A percentile compares a stretch with the other conserved stretches of the same genome.
Conservation (phyloP, 306 rosid genomes). For the Sesbania bispinosa region DNA sequence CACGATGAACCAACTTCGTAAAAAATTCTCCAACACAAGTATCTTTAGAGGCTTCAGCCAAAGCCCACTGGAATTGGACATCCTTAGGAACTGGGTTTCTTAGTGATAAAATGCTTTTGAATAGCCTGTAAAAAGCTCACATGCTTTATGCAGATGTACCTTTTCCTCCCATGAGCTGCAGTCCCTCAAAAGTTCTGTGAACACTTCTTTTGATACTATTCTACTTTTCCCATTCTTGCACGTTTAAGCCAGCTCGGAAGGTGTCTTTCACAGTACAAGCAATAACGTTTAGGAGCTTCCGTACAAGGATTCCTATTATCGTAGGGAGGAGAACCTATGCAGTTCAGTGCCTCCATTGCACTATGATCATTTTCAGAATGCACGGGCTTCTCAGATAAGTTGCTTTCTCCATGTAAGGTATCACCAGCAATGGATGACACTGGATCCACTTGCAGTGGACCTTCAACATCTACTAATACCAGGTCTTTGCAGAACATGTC, state of each 20-base stretch:
- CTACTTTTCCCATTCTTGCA: conserved; percentile 97
- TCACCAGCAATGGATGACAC: conserved; percentile 40
- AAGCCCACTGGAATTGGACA: conserved; percentile 96
- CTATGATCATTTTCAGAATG: conserved; percentile 42
- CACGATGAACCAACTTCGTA: conserved; percentile 65
- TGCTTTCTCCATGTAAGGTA: conserved; percentile 34
- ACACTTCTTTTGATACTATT: conserved; percentile 90
- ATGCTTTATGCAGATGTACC: conserved; percentile 76
- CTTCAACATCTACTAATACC: conserved; percentile 46
- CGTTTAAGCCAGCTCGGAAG: conserved; percentile 99
- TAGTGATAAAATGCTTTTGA: conserved; percentile 85
- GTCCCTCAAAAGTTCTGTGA: conserved; percentile 72
- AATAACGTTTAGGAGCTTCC: conserved; percentile 80
- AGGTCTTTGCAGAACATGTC: conserved; percentile 48
- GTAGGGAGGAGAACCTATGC: conserved; percentile 68
- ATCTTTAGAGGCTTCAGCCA: conserved; percentile 86
- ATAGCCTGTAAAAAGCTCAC: conserved; percentile 93
- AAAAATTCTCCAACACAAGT: conserved; percentile 59
- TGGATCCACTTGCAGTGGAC: conserved; percentile 62
- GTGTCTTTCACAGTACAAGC: conserved; percentile 82
- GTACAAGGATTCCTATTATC: conserved; percentile 61
- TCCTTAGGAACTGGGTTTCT: conserved; percentile 94
- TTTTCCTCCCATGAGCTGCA: conserved; percentile 65
- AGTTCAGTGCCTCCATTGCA: conserved; percentile 39
- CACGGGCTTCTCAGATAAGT: conserved; percentile 42